phyloP scores from a whole-genome alignment of 225 moss, liverwort and hornwort genomes.

The Marchantia polymorpha region DNA sequence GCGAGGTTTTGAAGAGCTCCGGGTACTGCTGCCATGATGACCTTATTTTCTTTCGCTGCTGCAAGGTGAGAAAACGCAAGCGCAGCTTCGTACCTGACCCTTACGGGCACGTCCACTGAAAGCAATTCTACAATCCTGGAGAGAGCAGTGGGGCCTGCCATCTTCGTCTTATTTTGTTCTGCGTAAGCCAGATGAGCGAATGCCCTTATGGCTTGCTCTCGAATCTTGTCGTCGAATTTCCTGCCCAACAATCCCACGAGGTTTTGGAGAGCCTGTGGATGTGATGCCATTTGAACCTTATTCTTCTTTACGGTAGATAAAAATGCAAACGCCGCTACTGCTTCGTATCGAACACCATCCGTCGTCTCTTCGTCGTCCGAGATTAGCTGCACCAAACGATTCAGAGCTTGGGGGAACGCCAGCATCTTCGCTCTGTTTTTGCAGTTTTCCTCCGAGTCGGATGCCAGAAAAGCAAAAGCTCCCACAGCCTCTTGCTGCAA shows the following conservation, averaged over 20 bases:
- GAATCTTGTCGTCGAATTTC: constrained; percentile 1
- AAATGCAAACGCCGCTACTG: constrained; percentile 8
- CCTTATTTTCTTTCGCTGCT: neutral
- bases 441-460: neutral
- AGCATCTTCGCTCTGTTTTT: neutral
- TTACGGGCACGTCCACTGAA: neutral
- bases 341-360: constrained; percentile 8
- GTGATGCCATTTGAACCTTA: constrained; percentile 2
- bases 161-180: neutral
- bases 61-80: constrained; percentile 4
- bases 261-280: neutral
- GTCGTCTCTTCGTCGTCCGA: neutral
- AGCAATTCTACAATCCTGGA: neutral
- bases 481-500: neutral
- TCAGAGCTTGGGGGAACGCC: neutral
- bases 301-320: neutral
- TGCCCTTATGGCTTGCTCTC: neutral
- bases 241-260: constrained; percentile 7
- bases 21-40: neutral
- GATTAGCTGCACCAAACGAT: neutral
- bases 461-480: neutral
- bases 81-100: constrained; percentile 1
- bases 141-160: neutral
- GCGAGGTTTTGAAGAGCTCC: constrained; percentile 5
- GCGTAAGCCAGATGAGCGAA: constrained; percentile 10